A percentile compares a stretch with the other conserved stretches of the same genome.
Conservation (phyloP, 768 basidiomycete genomes). For the Lactifluus piperatus region DNA sequence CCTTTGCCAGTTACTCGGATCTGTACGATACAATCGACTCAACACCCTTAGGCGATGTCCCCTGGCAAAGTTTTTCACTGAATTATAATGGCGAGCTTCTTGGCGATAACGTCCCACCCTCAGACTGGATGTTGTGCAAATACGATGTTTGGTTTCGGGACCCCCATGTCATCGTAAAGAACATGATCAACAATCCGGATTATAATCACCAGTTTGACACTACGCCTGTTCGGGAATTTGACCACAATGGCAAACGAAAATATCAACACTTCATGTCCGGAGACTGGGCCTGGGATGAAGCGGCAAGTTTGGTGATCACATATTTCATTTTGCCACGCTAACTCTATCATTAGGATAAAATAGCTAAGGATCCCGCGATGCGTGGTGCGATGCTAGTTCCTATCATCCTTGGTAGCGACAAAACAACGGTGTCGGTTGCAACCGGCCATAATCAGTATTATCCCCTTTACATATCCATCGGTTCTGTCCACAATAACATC, state of each 20-base stretch:
- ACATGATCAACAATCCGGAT: constrained; percentile 22
- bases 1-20: too few relatives aligned
- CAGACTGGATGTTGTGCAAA: constrained; percentile 26
- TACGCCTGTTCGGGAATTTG: constrained; percentile 24
- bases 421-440: constrained; percentile 33
- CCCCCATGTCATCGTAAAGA: constrained; percentile 14
- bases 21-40: too few relatives aligned
- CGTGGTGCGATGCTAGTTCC: constrained; percentile 24
- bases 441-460: constrained; percentile 25
- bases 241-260: constrained; percentile 14
- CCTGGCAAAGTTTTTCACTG: too few relatives aligned
- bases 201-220: constrained; percentile 23
- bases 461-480: constrained; percentile 24
- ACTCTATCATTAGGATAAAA: not conserved
- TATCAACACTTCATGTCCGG: constrained; percentile 11
- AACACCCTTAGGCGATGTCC: too few relatives aligned
- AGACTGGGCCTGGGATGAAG: constrained; percentile 29
- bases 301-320: constrained; percentile 23
- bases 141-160: constrained; percentile 25
- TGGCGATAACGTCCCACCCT: not conserved
- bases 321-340: not conserved
- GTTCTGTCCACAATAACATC: constrained; percentile 22
- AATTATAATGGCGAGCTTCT: too few relatives aligned
- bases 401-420: too few relatives aligned
- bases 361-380: constrained; percentile 17